Evolutionary conservation across 768 basidiomycete species (phyloP), one percentile per base, ranked within the genome.

Genomic region (Termitomyces sp.): DNA sequence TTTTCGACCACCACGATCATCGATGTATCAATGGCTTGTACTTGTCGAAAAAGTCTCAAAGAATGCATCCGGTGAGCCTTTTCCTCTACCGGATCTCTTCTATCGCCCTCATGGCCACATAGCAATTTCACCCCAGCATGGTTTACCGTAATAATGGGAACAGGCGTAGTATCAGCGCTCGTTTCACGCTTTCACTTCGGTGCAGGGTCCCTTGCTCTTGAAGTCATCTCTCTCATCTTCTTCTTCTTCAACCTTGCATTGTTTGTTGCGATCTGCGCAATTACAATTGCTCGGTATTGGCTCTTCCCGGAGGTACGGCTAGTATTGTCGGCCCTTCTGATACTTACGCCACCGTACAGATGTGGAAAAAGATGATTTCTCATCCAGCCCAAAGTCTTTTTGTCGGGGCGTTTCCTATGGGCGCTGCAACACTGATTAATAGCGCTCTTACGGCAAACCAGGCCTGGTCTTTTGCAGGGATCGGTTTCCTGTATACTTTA

Each of bases 171-270:
- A 2, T 75, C 79, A 13, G 68, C 76, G 9, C 72, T 85, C n/a
- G 74, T 77, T 42, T 71, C 77, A 26, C 74, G 58, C 30, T 82
- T 82, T 58, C 83, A 80, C 12, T 86, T 83, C 58, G 78, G 74
- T 5, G 58, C 68, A 43, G 65, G 68, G 37, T 75, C 75, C 22
- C 57, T 64, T 5, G 53, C 69, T 22, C 72, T 79, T 62, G 68
- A 71, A 52, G 59, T 70, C 12, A 62, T 82, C 46, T 73, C 78
- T 30, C 72, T 82, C 33, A 69, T 76, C 5, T 75, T 88, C 64
- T 87, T 87, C 71, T 77, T 85, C 67, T 68, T 88, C 58, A 84
- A 87, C 66, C 72, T 86, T 36, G 60, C 65, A 2, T 73, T 89
- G 8, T 88, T 87, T 68, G 56, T 78, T 22, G 27, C 80, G 24